Percentiles rank a stretch among this genome's conserved stretches.
Conservation (phyloP, 1,284 basidiomycete genomes). For the Xerocomus nothofagi region DNA sequence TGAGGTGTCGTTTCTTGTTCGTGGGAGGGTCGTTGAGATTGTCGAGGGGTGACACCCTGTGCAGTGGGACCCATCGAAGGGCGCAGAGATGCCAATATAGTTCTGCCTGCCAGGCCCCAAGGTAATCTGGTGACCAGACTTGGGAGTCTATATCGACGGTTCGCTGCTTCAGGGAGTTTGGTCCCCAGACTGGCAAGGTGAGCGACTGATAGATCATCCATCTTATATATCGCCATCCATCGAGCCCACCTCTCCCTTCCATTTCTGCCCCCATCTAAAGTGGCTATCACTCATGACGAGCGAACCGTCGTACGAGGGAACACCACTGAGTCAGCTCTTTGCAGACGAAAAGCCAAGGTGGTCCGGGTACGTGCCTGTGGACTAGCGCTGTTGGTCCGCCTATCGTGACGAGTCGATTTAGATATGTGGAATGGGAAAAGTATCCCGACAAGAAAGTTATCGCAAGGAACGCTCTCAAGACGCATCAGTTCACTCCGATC, state of each 20-base stretch:
- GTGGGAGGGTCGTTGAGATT: no score
- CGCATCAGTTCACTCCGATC: constrained; percentile 14
- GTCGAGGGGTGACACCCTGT: no score
- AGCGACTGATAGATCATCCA: not conserved
- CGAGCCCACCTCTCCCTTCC: not conserved
- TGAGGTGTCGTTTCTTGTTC: no score
- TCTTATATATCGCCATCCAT: not conserved
- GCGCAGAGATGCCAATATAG: not conserved
- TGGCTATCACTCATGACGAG: constrained; percentile 2
- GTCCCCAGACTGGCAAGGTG: not conserved
- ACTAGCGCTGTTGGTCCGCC: no score
- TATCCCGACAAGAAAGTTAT: constrained; percentile 16
- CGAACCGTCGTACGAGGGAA: not conserved
- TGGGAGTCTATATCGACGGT: no score
- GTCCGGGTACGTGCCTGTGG: constrained; percentile 9
- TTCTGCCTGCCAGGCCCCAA: not conserved
- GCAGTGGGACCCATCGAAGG: no score
- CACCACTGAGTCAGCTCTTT: constrained; percentile 4
- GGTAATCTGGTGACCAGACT: not conserved
- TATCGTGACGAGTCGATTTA: not conserved
- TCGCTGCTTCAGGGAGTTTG: not conserved
- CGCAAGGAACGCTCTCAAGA: constrained; percentile 12
- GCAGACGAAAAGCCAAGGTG: constrained; percentile 17
- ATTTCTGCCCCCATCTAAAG: not conserved
- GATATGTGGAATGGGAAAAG: constrained; percentile 23